Evolutionary conservation across 2,329 filamentous ascomycete species (phyloP).

Genomic region (Beauveria asiatica): DNA sequence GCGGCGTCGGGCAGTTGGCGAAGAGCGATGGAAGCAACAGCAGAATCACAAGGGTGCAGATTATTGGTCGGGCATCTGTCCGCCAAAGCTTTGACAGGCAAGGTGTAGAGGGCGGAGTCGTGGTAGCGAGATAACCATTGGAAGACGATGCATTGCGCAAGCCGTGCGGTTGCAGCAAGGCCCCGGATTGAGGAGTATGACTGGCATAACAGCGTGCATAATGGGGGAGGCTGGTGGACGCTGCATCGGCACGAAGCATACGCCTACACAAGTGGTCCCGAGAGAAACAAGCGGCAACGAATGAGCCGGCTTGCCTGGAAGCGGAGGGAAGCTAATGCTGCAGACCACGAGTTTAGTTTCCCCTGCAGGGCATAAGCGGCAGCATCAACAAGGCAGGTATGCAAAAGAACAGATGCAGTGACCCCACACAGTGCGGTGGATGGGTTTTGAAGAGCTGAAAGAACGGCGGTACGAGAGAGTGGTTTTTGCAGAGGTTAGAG

Average conservation of each 20-base stretch:
- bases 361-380: background rate
- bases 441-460: background rate
- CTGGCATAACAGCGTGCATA: conserved; percentile 2
- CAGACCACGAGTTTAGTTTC: background rate
- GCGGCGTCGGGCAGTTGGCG: background rate
- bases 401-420: background rate
- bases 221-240: background rate
- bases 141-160: background rate
- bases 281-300: background rate
- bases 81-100: background rate
- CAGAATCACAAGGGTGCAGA: background rate
- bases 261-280: background rate
- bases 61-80: background rate
- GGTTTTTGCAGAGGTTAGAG: background rate
- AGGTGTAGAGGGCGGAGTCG: background rate
- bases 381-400: background rate
- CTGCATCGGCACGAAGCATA: background rate
- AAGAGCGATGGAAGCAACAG: background rate
- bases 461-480: background rate
- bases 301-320: background rate
- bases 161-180: background rate
- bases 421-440: background rate
- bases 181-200: conserved; percentile 2
- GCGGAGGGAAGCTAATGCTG: background rate
- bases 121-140: background rate